phyloP scores from a whole-genome alignment of 305 asterid species.

The Petunia hybrid region DNA sequence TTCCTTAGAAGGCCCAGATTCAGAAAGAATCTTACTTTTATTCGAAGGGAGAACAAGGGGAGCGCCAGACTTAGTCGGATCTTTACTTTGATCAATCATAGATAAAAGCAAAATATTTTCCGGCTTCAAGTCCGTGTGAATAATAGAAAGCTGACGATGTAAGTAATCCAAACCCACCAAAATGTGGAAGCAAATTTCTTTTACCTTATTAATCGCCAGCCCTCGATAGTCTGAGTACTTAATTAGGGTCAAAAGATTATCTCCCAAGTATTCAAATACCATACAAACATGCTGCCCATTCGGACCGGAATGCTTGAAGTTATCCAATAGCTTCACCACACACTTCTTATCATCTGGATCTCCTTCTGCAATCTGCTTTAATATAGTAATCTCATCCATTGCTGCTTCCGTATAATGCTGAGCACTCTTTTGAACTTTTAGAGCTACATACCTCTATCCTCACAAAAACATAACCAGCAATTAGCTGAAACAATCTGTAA shows the following conservation, averaged over 20 bases:
- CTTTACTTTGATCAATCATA: constrained; percentile 85
- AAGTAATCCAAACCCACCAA: constrained; percentile 92
- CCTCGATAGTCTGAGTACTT: constrained; percentile 90
- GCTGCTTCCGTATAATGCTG: constrained; percentile 98
- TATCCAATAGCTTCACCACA: constrained; percentile 95
- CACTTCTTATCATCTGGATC: constrained; percentile 87
- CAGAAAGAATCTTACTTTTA: constrained; percentile 60
- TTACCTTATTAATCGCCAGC: constrained; percentile 81
- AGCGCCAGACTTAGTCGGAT: constrained; percentile 70
- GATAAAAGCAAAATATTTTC: constrained; percentile 85
- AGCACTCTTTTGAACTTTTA: constrained; percentile 96
- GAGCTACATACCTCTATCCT: constrained; percentile 83
- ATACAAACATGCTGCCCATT: constrained; percentile 97
- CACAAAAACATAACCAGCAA: constrained; percentile 22
- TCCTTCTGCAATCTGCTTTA: constrained; percentile 92
- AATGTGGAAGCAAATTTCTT: constrained; percentile 86
- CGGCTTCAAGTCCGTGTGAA: constrained; percentile 97
- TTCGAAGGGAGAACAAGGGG: constrained; percentile 75
- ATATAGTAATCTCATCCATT: constrained; percentile 90
- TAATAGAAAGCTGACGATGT: constrained; percentile 91
- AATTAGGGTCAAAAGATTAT: constrained; percentile 88
- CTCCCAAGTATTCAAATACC: constrained; percentile 96
- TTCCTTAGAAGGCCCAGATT: constrained; percentile 67
- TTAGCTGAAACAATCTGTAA: background rate
- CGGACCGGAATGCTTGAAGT: constrained; percentile 99